Evolutionary conservation across 306 rosid genomes (phyloP).

Genomic region (Quercus agrifolia): DNA sequence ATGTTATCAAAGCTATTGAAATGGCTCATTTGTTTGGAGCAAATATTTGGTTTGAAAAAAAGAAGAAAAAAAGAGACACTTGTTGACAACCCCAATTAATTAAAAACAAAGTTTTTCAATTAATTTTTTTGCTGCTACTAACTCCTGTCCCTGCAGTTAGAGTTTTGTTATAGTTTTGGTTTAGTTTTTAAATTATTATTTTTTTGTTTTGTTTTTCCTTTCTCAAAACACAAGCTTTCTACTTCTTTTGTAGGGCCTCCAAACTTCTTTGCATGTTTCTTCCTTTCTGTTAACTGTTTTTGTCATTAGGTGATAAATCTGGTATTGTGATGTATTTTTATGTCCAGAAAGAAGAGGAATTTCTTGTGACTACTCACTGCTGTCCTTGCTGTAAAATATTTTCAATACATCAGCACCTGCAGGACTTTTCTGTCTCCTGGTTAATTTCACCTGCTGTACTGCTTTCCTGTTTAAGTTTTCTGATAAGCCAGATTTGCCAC

Average conservation of each 20-base stretch:
- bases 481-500: neutral
- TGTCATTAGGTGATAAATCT: neutral
- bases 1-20: too few species aligned
- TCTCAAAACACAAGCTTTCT: neutral
- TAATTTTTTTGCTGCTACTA: neutral
- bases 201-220: neutral
- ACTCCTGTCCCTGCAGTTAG: too few species aligned
- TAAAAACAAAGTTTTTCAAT: neutral
- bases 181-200: too few species aligned
- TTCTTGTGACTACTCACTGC: neutral
- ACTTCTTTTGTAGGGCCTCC: neutral
- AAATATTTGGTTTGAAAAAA: too few species aligned
- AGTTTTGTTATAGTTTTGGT: too few species aligned
- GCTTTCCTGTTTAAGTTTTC: neutral
- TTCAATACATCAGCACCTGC: neutral
- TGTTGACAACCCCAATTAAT: neutral
- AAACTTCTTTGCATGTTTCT: too few species aligned
- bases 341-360: neutral
- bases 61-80: neutral
- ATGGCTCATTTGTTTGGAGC: too few species aligned
- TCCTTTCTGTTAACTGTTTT: neutral
- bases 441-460: neutral
- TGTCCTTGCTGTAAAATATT: neutral
- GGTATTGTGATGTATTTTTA: neutral
- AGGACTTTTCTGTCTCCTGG: neutral